Evolutionary conservation across 1,284 basidiomycete species (phyloP).

Genomic region (Inonotus obliquus): DNA sequence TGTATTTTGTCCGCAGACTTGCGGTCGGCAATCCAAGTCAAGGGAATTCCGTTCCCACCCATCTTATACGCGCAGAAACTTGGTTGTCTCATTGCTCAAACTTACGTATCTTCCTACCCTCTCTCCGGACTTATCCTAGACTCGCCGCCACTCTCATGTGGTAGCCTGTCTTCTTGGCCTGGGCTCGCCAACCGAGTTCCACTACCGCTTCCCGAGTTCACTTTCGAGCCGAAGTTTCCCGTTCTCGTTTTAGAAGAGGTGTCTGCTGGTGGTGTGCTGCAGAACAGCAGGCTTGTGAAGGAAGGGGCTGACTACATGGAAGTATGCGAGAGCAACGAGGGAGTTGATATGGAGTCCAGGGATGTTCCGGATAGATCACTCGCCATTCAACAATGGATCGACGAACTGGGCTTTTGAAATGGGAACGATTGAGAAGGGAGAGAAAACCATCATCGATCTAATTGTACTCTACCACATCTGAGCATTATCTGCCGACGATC

Average conservation of each 20-base stretch:
- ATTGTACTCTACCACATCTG: not conserved
- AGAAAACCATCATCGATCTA: not conserved
- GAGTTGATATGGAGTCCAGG: not conserved
- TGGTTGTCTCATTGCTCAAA: constrained; percentile 55
- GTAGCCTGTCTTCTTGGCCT: constrained; percentile 19
- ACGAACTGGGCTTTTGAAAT: constrained; percentile 15
- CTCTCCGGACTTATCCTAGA: constrained; percentile 57
- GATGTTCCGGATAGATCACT: constrained; percentile 2
- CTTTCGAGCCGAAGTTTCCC: constrained; percentile 62
- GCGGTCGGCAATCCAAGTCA: constrained; percentile 32
- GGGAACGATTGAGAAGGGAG: not conserved
- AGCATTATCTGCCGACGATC: constrained; percentile 4
- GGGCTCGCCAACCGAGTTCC: constrained; percentile 29
- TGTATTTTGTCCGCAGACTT: constrained; percentile 19
- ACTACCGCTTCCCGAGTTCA: constrained; percentile 43
- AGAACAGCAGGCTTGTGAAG: constrained; percentile 34
- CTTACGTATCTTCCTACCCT: constrained; percentile 62
- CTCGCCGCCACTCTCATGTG: constrained; percentile 47
- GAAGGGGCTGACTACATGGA: constrained; percentile 25
- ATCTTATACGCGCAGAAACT: constrained; percentile 51
- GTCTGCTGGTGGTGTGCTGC: constrained; percentile 31
- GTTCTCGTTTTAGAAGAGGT: constrained; percentile 45
- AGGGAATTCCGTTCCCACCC: constrained; percentile 57
- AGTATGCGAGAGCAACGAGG: not conserved
- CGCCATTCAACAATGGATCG: constrained; percentile 12